Base-by-base conservation (phyloP, 441 rosid species). In the Euphorbia celastroides region DNA sequence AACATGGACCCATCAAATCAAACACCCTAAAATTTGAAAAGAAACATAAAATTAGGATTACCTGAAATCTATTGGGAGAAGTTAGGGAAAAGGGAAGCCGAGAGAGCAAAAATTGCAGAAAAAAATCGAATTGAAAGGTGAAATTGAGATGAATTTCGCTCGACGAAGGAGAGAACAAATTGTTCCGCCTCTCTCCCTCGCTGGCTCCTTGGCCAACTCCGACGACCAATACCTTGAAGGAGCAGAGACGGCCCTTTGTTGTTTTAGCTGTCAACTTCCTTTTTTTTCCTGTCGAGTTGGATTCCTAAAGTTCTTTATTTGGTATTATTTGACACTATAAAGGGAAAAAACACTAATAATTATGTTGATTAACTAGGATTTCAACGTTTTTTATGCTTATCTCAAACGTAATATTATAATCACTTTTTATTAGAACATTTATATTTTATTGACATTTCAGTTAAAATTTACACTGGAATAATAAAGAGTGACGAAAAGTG, bases 61-160 rank as follows among this genome's bases (percentile, higher is more conserved):
- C 68, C 68, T 34, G 60, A 36, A 67, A 58, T 7, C 19, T 7
- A 66, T 25, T 10, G 22, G 16, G 27, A 54, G 60, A 60, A 56
- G 31, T 66, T 64, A 10, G 9, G 9, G 6, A 14, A 22, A 7
- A 0, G 27, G 12, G 57, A 52, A 7, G 38, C 3, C 10, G 57
- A 6, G 22, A 38, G 44, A 38, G 44, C 44, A 9, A 38, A 38
- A 38, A 38, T 38, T 38, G 44, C 44, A 38, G 12, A 9, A 7
- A 26, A 52, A 51, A 51, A 20, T 30, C 1, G 26, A 64, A 64
- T 28, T 30, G 19, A 64, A 50, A 12, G 2, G 12, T 0, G 10
- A 14, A 41, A 38, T 22, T 22, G 48, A 61, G 14, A 38, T 41
- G 22, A 48, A 48, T 16, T 48, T 23, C 2, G 55, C 5, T 25